phyloP scores from a whole-genome alignment of 331 rosid genomes.

The Cydonia oblonga region DNA sequence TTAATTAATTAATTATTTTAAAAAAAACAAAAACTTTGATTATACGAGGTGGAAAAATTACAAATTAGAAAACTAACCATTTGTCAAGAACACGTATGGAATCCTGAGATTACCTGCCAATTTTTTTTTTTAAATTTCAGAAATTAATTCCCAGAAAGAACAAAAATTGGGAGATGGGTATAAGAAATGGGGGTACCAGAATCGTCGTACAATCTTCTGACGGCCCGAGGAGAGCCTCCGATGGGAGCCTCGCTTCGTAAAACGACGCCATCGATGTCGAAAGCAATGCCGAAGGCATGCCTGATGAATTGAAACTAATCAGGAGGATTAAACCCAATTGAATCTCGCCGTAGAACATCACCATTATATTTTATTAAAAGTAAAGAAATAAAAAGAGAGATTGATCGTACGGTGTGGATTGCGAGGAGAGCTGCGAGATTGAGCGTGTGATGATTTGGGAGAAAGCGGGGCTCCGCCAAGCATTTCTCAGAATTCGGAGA shows the following conservation, averaged over 20 bases:
- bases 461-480: constrained; percentile 18
- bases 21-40: neutral
- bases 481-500: constrained; percentile 34
- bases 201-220: constrained; percentile 41
- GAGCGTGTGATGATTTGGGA: constrained; percentile 23
- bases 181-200: constrained; percentile 28
- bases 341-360: neutral
- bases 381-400: neutral
- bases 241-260: constrained; percentile 60
- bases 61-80: constrained; percentile 34
- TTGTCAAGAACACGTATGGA: constrained; percentile 82
- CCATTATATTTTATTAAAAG: neutral
- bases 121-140: too few relatives aligned
- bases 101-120: constrained; percentile 43
- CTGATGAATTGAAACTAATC: constrained; percentile 16
- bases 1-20: too few relatives aligned
- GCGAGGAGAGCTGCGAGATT: constrained; percentile 35
- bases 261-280: constrained; percentile 95
- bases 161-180: neutral
- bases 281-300: constrained; percentile 61
- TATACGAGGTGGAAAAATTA: neutral
- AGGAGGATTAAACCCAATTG: neutral
- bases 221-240: constrained; percentile 69
- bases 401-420: constrained; percentile 36
- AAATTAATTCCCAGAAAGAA: neutral